Evolutionary conservation across 495 filamentous ascomycete species (phyloP).

Genomic region (Aspergillus heteromorphus): DNA sequence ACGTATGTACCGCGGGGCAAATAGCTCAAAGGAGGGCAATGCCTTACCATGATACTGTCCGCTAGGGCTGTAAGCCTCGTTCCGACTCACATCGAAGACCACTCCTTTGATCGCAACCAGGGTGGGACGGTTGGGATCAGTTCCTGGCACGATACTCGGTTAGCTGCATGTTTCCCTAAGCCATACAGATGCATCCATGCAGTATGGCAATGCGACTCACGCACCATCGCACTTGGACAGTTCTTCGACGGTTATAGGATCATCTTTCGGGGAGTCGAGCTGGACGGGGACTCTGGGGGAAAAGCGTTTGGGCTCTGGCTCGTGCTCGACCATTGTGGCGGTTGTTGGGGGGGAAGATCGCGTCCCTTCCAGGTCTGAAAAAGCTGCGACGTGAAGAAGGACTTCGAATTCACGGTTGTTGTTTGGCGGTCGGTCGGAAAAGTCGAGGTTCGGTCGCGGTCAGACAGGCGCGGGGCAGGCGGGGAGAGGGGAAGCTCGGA

Average conservation of each 20-base stretch:
- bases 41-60: conserved; percentile 76
- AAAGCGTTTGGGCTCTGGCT: conserved; percentile 55
- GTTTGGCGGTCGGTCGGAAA: background rate
- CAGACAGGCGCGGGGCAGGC: conserved; percentile 18
- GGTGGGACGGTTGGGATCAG: conserved; percentile 62
- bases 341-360: background rate
- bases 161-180: background rate
- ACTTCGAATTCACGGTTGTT: too few relatives aligned
- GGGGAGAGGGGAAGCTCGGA: conserved; percentile 18
- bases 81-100: conserved; percentile 89
- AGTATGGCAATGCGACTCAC: conserved; percentile 4
- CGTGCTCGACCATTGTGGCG: conserved; percentile 30
- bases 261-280: conserved; percentile 82
- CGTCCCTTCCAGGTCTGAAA: background rate
- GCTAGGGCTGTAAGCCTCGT: conserved; percentile 75
- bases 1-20: background rate
- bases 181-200: background rate
- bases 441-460: background rate
- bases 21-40: background rate
- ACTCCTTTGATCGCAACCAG: conserved; percentile 95
- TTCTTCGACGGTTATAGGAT: conserved; percentile 69
- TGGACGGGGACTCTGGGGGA: conserved; percentile 77
- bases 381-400: background rate
- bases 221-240: conserved; percentile 79
- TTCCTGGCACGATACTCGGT: conserved; percentile 31